These are phyloP conservation scores for Candida caryicola DNA, from an alignment of 805 yeast genomes.

Conservation along the genomic window DNA sequence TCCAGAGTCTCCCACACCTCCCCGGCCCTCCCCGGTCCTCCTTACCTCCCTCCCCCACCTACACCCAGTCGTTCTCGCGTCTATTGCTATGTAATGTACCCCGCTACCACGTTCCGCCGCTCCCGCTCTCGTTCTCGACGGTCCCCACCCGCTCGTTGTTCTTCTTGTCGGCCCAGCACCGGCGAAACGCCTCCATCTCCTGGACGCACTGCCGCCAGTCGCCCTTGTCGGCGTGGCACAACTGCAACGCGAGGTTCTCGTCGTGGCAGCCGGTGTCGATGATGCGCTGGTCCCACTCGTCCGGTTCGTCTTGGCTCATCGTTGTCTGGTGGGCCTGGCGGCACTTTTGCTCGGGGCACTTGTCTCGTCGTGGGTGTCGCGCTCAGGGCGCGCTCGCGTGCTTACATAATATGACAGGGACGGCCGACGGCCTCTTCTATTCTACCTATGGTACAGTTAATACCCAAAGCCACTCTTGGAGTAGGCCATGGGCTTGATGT, in stretches of 20 bases:
- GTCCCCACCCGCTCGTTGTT: constrained; percentile 50
- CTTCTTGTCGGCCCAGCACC: constrained; percentile 60
- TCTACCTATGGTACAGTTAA: no score
- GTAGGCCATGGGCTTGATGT: constrained; percentile 92
- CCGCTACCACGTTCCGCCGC: no score
- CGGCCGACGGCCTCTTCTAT: no score
- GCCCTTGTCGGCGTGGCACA: constrained; percentile 46
- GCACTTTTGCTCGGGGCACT: no score
- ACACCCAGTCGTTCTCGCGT: constrained; percentile 6
- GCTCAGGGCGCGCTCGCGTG: no score
- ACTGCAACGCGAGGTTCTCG: constrained; percentile 38
- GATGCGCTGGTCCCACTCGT: constrained; percentile 48
- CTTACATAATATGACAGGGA: no score
- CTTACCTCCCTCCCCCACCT: constrained; percentile 2
- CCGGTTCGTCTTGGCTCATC: constrained; percentile 40
- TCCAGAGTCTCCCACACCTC: no score
- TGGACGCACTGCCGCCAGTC: constrained; percentile 40
- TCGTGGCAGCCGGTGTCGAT: constrained; percentile 43
- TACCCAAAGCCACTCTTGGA: constrained; percentile 45
- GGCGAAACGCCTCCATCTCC: constrained; percentile 54
- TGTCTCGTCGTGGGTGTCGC: no score
- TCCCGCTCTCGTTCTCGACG: constrained; percentile 24
- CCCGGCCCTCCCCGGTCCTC: constrained; percentile 3
- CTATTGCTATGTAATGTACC: no score
- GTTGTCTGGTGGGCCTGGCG: no score